Conservation (phyloP, 805 yeast genomes). For the Jamesozyma gamospora region DNA sequence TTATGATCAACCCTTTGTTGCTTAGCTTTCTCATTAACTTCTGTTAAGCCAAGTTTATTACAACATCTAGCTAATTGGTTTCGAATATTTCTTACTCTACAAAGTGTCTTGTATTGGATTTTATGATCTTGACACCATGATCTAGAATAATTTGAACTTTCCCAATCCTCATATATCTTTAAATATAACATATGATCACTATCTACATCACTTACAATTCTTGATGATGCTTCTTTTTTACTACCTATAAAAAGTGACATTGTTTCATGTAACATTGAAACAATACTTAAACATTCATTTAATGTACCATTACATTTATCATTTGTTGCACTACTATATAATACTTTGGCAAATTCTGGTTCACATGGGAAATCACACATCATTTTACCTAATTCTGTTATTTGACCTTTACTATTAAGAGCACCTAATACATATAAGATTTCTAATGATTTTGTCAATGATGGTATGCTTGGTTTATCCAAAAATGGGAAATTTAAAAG, state of each 20-base stretch:
- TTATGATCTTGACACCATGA: constrained; percentile 84
- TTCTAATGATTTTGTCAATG: constrained; percentile 68
- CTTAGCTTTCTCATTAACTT: constrained; percentile 10
- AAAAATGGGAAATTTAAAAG: constrained; percentile 75
- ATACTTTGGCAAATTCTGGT: constrained; percentile 75
- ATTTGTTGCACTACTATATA: constrained; percentile 47
- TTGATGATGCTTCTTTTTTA: constrained; percentile 13
- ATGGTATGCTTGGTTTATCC: constrained; percentile 75
- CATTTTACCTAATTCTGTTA: constrained; percentile 67
- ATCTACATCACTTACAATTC: constrained; percentile 39
- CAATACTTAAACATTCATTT: constrained; percentile 58
- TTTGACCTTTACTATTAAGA: constrained; percentile 62
- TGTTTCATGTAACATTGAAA: constrained; percentile 77
- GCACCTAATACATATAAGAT: constrained; percentile 84
- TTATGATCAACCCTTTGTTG: background rate
- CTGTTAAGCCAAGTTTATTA: constrained; percentile 25
- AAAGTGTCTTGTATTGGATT: constrained; percentile 64
- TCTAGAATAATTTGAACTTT: constrained; percentile 49
- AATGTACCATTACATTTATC: constrained; percentile 44
- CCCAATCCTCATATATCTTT: constrained; percentile 73
- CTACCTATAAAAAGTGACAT: constrained; percentile 34
- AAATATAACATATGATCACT: constrained; percentile 74
- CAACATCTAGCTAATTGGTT: constrained; percentile 59
- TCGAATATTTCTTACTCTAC: constrained; percentile 58
- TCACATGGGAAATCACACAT: constrained; percentile 93